Evolutionary conservation across 352 stramenopile species (phyloP), one percentile per base, ranked within the genome.

Genomic region (Halophytophthora batemanensis): DNA sequence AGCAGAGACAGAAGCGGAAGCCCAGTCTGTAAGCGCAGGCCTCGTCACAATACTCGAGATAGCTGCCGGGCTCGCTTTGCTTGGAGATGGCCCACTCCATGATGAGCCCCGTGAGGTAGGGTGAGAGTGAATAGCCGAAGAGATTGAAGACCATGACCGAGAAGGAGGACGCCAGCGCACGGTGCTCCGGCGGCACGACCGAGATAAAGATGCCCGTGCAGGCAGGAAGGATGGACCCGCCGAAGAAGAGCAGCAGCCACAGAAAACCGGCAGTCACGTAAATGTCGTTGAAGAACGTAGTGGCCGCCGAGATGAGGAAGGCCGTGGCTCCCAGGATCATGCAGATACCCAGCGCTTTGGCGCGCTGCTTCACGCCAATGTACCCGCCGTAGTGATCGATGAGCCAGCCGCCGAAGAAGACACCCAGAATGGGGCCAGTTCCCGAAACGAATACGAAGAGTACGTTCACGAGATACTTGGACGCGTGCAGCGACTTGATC

Each of bases 181-280:
- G 78, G 31, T 90, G 77, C 53, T 86, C 76, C 18, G 78, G 64
- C 2, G 82, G 78, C n/a, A 88, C 79, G 14, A 85, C 79, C 25
- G 78, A 90, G 52, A 93, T 90, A 52, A 91, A 91, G 61, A 93
- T 93, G 22, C 80, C 82, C 17, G 82, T 91, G 49, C 80, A 93
- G 41, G 82, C 81, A 23, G 82, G 82, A 6, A 93, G 47, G 49
- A 91, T 88, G 3, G 80, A 84, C 8, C 82, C 82, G 12, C 82
- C 80, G 39, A 93, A 93, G 62, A 91, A 93, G 13, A 93, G 64
- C 42, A 93, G 38, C 25, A 90, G 57, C 82, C 82, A 93, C 15
- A 93, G 69, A 47, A 86, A 90, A 2, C 63, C 68, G 0, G 81
- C 72, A 12, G 77, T 90, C 50, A 87, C 69, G 57, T 85, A 90